Evolutionary conservation across 108 stramenopile genomes (phyloP).

Genomic region (Cylindrotheca fusiformis): DNA sequence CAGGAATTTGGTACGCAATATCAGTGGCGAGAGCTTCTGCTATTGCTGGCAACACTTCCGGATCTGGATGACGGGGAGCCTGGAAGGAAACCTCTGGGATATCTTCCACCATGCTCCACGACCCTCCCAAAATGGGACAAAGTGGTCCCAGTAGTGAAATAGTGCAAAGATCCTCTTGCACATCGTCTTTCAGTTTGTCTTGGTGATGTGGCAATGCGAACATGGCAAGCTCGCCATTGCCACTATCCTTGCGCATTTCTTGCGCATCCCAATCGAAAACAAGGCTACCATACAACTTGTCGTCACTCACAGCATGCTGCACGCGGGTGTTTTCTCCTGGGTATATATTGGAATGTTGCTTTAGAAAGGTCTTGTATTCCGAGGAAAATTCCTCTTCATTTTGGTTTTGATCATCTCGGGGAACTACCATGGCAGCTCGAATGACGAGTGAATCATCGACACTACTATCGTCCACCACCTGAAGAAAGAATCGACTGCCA

Average conservation of each 20-base stretch:
- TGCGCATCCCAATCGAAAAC: conserved; percentile 37
- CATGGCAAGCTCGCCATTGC: conserved; percentile 30
- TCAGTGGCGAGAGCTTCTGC: conserved; percentile 50
- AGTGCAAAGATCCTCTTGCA: conserved; percentile 18
- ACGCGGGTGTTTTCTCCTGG: conserved; percentile 48
- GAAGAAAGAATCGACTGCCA: conserved; percentile 25
- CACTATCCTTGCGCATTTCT: conserved; percentile 14
- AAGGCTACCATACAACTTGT: conserved; percentile 22
- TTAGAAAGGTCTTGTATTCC: conserved; percentile 40
- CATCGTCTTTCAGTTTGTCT: conserved; percentile 26
- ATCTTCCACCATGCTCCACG: conserved; percentile 30
- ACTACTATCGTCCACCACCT: conserved; percentile 14
- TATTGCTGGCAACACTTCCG: conserved; percentile 34
- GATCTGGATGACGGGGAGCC: conserved; percentile 55
- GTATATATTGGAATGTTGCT: conserved; percentile 56
- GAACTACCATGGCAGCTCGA: conserved; percentile 25
- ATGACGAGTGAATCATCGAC: conserved; percentile 14
- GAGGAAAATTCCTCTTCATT: conserved; percentile 18
- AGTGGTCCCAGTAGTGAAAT: conserved; percentile 33
- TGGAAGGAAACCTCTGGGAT: conserved; percentile 45
- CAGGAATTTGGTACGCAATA: conserved; percentile 57
- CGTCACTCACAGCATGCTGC: conserved; percentile 6
- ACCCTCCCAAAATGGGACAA: conserved; percentile 36
- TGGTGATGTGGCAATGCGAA: conserved; percentile 79
- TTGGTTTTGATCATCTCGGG: conserved; percentile 16